Conservation (phyloP, 495 filamentous ascomycete genomes). For the Talaromyces proteolyticus region DNA sequence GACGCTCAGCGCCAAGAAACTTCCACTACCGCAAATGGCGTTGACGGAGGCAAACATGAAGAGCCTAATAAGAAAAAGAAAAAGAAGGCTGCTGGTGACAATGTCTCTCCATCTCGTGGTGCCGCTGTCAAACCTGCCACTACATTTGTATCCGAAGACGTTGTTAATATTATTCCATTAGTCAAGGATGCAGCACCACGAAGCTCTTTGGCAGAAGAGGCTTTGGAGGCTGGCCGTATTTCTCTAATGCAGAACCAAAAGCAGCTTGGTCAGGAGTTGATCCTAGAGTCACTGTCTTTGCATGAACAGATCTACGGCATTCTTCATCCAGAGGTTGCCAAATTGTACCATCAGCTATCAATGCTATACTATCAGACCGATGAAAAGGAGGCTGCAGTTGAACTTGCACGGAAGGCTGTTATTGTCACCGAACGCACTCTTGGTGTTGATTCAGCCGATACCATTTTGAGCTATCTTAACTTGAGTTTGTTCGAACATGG, state of each 20-base stretch:
- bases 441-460: slow-evolving; percentile 90
- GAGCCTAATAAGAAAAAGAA: slow-evolving; percentile 73
- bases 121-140: slow-evolving; percentile 36
- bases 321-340: slow-evolving; percentile 91
- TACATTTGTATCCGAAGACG: slow-evolving; percentile 77
- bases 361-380: slow-evolving; percentile 94
- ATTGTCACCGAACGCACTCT: slow-evolving; percentile 93
- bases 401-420: slow-evolving; percentile 92
- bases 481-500: slow-evolving; percentile 92
- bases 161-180: slow-evolving; percentile 85
- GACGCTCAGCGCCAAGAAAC: slow-evolving; percentile 29
- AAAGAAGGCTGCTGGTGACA: slow-evolving; percentile 46
- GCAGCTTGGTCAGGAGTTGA: slow-evolving; percentile 91
- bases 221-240: slow-evolving; percentile 89
- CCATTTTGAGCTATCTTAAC: slow-evolving; percentile 91
- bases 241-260: slow-evolving; percentile 92
- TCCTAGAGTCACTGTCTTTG: slow-evolving; percentile 89
- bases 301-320: slow-evolving; percentile 99
- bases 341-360: slow-evolving; percentile 89
- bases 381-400: slow-evolving; percentile 90
- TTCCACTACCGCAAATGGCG: slow-evolving; percentile 36
- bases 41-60: slow-evolving; percentile 28
- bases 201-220: slow-evolving; percentile 89
- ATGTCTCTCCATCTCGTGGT: slow-evolving; percentile 46
- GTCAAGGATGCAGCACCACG: slow-evolving; percentile 89